phyloP scores from a whole-genome alignment of 768 basidiomycete genomes.

The Rhizopogon vesiculosus region DNA sequence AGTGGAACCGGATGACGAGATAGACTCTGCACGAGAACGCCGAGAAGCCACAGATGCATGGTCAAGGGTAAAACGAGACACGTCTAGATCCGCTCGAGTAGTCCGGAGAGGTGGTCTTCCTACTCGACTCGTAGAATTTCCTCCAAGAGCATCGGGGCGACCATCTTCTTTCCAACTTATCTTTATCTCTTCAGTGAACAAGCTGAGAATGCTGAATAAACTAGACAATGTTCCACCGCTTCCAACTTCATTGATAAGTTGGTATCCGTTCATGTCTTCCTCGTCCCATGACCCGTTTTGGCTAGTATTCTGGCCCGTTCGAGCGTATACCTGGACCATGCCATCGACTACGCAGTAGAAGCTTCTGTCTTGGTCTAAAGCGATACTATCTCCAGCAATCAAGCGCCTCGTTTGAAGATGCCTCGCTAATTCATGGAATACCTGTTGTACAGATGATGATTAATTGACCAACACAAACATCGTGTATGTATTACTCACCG shows the following conservation, averaged over 20 bases:
- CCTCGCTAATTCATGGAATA: constrained; percentile 95
- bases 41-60: constrained; percentile 13
- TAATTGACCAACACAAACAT: not conserved
- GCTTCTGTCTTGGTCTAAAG: constrained; percentile 86
- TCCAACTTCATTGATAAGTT: constrained; percentile 93
- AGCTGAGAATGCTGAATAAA: constrained; percentile 91
- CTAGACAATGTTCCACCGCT: constrained; percentile 94
- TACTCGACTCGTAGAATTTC: constrained; percentile 11
- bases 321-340: constrained; percentile 90
- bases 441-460: constrained; percentile 36
- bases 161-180: constrained; percentile 84
- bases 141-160: constrained; percentile 17
- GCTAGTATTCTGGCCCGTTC: constrained; percentile 50
- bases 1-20: constrained; percentile 68
- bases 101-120: constrained; percentile 21
- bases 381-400: constrained; percentile 92
- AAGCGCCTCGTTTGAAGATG: constrained; percentile 94
- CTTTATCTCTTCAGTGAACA: constrained; percentile 94
- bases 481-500: constrained; percentile 44
- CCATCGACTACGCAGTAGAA: constrained; percentile 99
- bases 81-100: constrained; percentile 55
- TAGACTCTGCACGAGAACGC: constrained; percentile 45
- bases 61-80: constrained; percentile 53
- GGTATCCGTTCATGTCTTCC: constrained; percentile 92
- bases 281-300: constrained; percentile 67